phyloP scores from a whole-genome alignment of 805 yeast genomes.

The Tetrapisispora namnaoensis region DNA sequence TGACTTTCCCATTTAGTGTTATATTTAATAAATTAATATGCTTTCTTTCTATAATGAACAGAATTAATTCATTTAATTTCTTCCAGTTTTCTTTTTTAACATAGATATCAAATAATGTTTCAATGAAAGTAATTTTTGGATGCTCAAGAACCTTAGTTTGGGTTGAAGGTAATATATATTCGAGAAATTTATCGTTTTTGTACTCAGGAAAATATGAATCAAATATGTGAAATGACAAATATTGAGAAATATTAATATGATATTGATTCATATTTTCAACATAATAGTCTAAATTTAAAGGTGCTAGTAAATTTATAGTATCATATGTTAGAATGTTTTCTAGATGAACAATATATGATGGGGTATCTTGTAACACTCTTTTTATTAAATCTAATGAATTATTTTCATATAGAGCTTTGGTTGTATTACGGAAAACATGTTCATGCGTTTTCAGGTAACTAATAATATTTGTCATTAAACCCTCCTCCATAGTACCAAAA shows the following conservation, averaged over 20 bases:
- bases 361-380: slow-evolving; percentile 3
- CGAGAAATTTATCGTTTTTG: not conserved
- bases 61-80: not conserved
- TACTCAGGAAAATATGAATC: not conserved
- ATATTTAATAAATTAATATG: not conserved
- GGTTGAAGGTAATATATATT: not conserved
- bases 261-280: not conserved
- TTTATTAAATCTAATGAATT: slow-evolving; percentile 4
- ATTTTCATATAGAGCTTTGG: not conserved
- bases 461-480: not conserved
- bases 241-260: not conserved
- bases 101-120: not conserved
- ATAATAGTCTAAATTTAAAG: not conserved
- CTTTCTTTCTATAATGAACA: not conserved
- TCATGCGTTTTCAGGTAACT: not conserved
- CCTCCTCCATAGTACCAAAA: not conserved
- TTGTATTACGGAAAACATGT: not conserved
- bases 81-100: not conserved
- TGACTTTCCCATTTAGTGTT: too few relatives aligned
- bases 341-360: not conserved
- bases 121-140: not conserved
- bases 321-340: not conserved
- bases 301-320: not conserved
- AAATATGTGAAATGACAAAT: not conserved
- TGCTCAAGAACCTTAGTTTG: not conserved